These are phyloP conservation scores for Russula dissimulans DNA, from an alignment of 768 basidiomycete species.

Conservation along the genomic window DNA sequence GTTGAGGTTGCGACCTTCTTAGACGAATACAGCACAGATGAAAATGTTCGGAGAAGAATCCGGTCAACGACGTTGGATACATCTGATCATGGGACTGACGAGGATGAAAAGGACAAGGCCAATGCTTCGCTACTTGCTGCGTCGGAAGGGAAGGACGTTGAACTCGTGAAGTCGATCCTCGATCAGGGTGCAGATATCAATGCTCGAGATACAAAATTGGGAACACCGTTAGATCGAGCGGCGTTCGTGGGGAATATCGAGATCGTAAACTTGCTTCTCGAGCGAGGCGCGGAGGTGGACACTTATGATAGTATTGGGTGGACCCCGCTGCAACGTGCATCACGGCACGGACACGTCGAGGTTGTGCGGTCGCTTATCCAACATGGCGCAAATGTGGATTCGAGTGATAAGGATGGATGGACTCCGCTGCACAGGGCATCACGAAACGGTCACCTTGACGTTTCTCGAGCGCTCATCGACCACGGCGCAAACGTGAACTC, in stretches of 20 bases:
- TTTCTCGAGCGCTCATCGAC: too few relatives aligned
- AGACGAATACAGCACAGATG: neutral
- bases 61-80: neutral
- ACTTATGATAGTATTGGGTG: too few relatives aligned
- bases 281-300: neutral
- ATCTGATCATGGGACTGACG: neutral
- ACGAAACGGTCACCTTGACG: too few relatives aligned
- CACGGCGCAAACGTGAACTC: too few relatives aligned
- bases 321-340: too few relatives aligned
- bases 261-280: neutral
- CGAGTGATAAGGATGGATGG: too few relatives aligned
- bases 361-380: too few relatives aligned
- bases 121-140: neutral
- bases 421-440: neutral
- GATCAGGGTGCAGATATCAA: neutral
- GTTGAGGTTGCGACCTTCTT: neutral
- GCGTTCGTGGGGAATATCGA: neutral
- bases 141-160: neutral
- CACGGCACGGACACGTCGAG: too few relatives aligned
- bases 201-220: too few relatives aligned
- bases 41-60: neutral
- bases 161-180: neutral
- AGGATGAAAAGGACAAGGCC: neutral
- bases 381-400: neutral
- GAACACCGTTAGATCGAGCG: neutral